phyloP scores from a whole-genome alignment of 1,139 yeast species.

The Hanseniaspora uvarum region DNA sequence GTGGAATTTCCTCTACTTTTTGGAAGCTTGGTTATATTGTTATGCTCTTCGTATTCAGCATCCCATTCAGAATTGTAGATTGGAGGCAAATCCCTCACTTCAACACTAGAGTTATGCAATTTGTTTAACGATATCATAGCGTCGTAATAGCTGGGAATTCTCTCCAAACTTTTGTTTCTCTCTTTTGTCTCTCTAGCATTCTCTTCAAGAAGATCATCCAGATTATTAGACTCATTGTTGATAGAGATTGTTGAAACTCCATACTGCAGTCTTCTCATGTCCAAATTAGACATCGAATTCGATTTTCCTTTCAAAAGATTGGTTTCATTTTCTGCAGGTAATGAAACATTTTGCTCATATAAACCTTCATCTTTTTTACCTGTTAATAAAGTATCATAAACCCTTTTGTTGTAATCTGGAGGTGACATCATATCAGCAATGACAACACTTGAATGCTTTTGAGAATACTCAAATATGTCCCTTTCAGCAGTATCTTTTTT shows the following conservation, averaged over 20 bases:
- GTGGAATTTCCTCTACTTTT: neutral
- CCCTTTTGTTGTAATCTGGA: constrained; percentile 75
- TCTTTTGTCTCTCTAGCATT: neutral
- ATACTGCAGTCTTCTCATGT: constrained; percentile 9
- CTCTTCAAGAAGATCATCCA: constrained; percentile 18
- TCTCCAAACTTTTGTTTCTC: constrained; percentile 34
- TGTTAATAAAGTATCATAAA: constrained; percentile 61
- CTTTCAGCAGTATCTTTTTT: constrained; percentile 18
- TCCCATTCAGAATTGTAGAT: constrained; percentile 33
- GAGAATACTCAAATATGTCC: constrained; percentile 16
- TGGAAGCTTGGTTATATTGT: neutral
- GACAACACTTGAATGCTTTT: constrained; percentile 16
- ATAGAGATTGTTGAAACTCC: constrained; percentile 17
- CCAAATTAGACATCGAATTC: constrained; percentile 2
- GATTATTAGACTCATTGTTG: constrained; percentile 27
- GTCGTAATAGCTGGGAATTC: constrained; percentile 74
- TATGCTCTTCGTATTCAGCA: neutral
- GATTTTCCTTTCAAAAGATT: constrained; percentile 5
- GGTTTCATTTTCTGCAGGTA: constrained; percentile 19
- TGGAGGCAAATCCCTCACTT: constrained; percentile 47
- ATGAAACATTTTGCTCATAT: constrained; percentile 20
- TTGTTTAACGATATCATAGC: constrained; percentile 47
- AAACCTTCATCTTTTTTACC: neutral
- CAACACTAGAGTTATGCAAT: constrained; percentile 11
- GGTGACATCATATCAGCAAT: constrained; percentile 49